Conservation (phyloP, 257 asterid species). For the Plantago ovata region DNA sequence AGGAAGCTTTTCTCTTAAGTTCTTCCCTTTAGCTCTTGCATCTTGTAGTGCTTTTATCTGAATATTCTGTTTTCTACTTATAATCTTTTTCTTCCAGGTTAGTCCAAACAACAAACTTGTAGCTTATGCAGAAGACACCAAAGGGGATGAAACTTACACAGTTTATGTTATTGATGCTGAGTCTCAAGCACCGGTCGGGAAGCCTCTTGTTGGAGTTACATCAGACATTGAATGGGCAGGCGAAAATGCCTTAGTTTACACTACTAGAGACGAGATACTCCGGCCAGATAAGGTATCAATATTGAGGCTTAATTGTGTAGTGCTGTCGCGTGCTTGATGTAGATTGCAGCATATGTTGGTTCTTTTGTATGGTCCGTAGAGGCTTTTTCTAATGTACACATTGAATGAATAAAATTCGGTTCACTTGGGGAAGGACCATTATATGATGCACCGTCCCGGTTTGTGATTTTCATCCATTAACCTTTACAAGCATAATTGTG, state of each 20-base stretch:
- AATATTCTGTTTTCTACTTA: background rate
- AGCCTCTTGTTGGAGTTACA: conserved; percentile 69
- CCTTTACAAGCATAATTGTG: too few species aligned
- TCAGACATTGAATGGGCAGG: conserved; percentile 82
- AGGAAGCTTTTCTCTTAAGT: conserved; percentile 16
- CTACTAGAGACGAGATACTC: conserved; percentile 83
- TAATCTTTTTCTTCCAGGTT: conserved; percentile 42
- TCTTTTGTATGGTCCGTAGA: background rate
- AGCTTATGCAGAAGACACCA: conserved; percentile 91
- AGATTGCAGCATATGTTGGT: conserved; percentile 13
- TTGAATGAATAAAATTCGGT: too few species aligned
- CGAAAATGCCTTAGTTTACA: conserved; percentile 70
- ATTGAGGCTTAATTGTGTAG: conserved; percentile 7
- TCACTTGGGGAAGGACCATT: too few species aligned
- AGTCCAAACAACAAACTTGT: conserved; percentile 76
- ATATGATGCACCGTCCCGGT: too few species aligned
- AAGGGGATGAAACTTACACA: conserved; percentile 87
- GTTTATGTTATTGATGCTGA: conserved; percentile 77
- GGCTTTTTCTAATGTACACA: too few species aligned
- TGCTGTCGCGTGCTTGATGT: conserved; percentile 9
- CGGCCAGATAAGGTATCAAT: conserved; percentile 83
- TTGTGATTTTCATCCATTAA: too few species aligned
- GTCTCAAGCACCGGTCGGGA: conserved; percentile 59
- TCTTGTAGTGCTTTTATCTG: conserved; percentile 1
- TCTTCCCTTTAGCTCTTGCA: background rate